Conservation (phyloP, 139 green algal species). For the Chlorokybus atmophyticus region DNA sequence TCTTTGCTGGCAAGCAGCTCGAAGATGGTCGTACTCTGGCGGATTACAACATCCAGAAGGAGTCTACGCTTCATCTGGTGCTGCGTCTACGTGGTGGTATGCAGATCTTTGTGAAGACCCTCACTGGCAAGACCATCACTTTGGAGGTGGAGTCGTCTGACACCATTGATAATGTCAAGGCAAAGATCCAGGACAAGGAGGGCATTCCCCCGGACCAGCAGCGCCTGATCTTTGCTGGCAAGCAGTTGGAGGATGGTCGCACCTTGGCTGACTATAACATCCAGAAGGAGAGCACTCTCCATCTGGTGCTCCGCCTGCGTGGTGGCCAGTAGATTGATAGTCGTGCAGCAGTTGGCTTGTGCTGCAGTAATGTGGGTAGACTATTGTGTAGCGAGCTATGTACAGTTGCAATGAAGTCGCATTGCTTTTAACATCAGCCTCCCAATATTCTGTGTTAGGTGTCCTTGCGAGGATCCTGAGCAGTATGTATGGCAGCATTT, state of each 20-base stretch:
- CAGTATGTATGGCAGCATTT: too few species aligned
- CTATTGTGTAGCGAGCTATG: too few species aligned
- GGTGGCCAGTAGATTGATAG: too few species aligned
- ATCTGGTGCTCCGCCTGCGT: constrained; percentile 28
- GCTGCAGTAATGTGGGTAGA: too few species aligned
- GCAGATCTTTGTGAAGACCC: constrained; percentile 38
- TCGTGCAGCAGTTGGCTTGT: too few species aligned
- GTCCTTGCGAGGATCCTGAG: too few species aligned
- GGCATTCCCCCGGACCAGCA: constrained; percentile 82
- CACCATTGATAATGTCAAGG: constrained; percentile 38
- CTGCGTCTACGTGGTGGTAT: constrained; percentile 75
- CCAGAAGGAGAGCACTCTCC: constrained; percentile 51
- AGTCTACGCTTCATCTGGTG: constrained; percentile 38
- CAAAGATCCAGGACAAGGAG: constrained; percentile 37
- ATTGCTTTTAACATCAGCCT: too few species aligned
- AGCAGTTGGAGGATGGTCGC: constrained; percentile 87
- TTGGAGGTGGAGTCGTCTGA: constrained; percentile 32
- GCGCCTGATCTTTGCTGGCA: constrained; percentile 87
- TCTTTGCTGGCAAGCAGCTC: constrained; percentile 42
- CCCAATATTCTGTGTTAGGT: too few species aligned
- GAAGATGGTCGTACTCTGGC: constrained; percentile 39
- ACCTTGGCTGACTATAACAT: constrained; percentile 95
- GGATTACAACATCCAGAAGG: constrained; percentile 97
- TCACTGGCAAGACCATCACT: constrained; percentile 29
- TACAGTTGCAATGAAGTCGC: too few species aligned